phyloP scores from a whole-genome alignment of 257 asterid genomes.

The Mitragyna speciosa region DNA sequence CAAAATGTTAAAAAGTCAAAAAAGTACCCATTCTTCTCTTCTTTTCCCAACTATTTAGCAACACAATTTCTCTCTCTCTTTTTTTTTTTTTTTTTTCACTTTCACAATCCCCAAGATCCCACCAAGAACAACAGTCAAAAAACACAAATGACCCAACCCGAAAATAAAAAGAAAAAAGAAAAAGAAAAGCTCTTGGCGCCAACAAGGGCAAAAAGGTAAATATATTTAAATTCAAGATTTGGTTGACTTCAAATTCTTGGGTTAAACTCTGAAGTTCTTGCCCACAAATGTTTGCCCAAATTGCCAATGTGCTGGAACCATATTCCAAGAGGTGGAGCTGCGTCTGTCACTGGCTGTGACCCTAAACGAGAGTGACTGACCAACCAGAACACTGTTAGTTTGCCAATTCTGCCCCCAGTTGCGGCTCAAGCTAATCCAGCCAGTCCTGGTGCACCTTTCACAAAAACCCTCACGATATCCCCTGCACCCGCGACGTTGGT shows the following conservation, averaged over 20 bases:
- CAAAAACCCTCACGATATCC: conserved; percentile 56
- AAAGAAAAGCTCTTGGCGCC: too few species aligned
- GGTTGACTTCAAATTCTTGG: not conserved
- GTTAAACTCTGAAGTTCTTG: conserved; percentile 69
- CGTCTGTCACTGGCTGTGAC: conserved; percentile 70
- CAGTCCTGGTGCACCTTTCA: conserved; percentile 65
- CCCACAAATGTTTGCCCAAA: conserved; percentile 83
- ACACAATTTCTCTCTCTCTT: not conserved
- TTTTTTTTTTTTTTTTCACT: not conserved
- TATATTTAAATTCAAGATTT: not conserved
- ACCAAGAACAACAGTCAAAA: conserved; percentile 30
- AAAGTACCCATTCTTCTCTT: conserved; percentile 21
- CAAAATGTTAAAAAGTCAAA: conserved; percentile 13
- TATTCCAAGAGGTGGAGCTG: conserved; percentile 74
- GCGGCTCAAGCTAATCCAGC: conserved; percentile 72
- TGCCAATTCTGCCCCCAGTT: conserved; percentile 99
- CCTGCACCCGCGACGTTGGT: conserved; percentile 94
- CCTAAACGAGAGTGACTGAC: conserved; percentile 77
- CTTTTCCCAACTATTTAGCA: conserved; percentile 12
- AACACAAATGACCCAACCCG: not conserved
- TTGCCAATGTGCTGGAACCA: conserved; percentile 70
- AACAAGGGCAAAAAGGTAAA: not conserved
- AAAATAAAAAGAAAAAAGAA: not conserved
- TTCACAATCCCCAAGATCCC: conserved; percentile 37
- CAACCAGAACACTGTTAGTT: conserved; percentile 48